Percentiles rank a stretch among this genome's conserved stretches.
Evolutionary conservation across 1,284 basidiomycete species (phyloP).

Genomic region (Ustilago bromivora): DNA sequence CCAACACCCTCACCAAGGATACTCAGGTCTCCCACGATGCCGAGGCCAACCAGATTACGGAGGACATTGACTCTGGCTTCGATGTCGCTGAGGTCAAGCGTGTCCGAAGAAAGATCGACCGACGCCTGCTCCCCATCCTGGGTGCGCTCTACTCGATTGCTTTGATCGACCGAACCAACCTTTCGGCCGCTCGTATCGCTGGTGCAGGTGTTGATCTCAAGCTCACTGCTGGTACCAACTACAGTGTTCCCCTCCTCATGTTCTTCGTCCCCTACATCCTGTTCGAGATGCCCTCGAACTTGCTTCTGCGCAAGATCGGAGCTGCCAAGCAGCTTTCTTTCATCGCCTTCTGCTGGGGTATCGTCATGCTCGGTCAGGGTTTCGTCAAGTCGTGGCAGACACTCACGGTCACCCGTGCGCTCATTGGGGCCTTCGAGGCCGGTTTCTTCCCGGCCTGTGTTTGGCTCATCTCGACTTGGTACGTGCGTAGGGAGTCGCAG

Average conservation of each 20-base stretch:
- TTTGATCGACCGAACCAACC: slow-evolving; percentile 67
- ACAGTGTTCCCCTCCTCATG: slow-evolving; percentile 67
- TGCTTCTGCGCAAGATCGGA: slow-evolving; percentile 69
- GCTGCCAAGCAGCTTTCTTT: slow-evolving; percentile 67
- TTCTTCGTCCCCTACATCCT: slow-evolving; percentile 70
- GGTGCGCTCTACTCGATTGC: slow-evolving; percentile 69
- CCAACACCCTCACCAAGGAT: slow-evolving; percentile 39
- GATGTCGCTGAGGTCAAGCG: slow-evolving; percentile 52
- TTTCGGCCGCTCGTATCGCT: slow-evolving; percentile 58
- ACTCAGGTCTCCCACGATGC: slow-evolving; percentile 27
- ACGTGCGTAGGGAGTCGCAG: slow-evolving; percentile 71
- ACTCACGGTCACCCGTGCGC: slow-evolving; percentile 70
- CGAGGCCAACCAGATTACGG: slow-evolving; percentile 38
- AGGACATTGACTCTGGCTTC: slow-evolving; percentile 56
- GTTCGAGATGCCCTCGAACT: slow-evolving; percentile 59
- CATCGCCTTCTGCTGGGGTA: slow-evolving; percentile 70
- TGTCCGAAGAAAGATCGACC: slow-evolving; percentile 67
- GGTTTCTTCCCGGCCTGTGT: slow-evolving; percentile 47
- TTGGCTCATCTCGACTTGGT: slow-evolving; percentile 72
- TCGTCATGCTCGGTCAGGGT: slow-evolving; percentile 69
- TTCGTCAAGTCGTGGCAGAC: slow-evolving; percentile 54
- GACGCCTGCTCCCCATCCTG: slow-evolving; percentile 69
- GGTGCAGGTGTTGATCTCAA: slow-evolving; percentile 57
- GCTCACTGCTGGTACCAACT: slow-evolving; percentile 60
- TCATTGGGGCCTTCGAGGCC: slow-evolving; percentile 69